Evolutionary conservation across 2,329 filamentous ascomycete species (phyloP), one percentile per base, ranked within the genome.

Genomic region (Cladosporium sp.): DNA sequence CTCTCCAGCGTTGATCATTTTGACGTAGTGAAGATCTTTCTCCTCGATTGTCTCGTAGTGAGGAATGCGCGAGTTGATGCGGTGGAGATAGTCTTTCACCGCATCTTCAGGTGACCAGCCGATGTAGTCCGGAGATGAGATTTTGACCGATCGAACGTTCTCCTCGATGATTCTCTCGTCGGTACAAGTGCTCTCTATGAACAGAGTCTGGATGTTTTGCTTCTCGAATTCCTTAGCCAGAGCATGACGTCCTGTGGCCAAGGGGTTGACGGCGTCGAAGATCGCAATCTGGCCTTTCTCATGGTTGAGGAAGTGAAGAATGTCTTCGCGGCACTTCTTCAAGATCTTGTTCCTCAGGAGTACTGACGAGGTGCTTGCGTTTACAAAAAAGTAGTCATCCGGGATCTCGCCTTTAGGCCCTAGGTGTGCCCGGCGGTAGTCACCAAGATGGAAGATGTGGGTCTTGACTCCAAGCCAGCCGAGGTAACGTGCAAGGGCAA

Each of bases 251-350:
- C 90, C 91, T 54, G 81, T 83, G 16, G 89, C 84, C 16, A 93
- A 85, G 4, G 92, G 91, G 64, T 98, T 98, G 14, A 98, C 95
- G 28, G 95, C 93, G 71, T 98, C 93, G 68, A 97, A 98, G 55
- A 98, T 97, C 52, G 93, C 93, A 52, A 98, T 92, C 67, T 98
- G 93, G 10, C 93, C 93, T 63, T 97, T 97, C 66, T 97, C 93
- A 61, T 96, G 87, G 64, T 97, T 95, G 42, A 98, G 75, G 77
- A 95, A 98, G 52, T 87, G 85, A 66, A 96, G 95, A 53, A 98
- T 96, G 65, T 98, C 93, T 67, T 97, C 91, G 54, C 93, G 84
- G 62, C 93, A 98, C 68, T 95, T 95, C 73, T 96, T 95, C 16
- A 98, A 77, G 49, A 98, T 98, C 75, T 96, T 96, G 70, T 97